Conservation (phyloP, 305 asterid species). For the Ilex paraguariensis region DNA sequence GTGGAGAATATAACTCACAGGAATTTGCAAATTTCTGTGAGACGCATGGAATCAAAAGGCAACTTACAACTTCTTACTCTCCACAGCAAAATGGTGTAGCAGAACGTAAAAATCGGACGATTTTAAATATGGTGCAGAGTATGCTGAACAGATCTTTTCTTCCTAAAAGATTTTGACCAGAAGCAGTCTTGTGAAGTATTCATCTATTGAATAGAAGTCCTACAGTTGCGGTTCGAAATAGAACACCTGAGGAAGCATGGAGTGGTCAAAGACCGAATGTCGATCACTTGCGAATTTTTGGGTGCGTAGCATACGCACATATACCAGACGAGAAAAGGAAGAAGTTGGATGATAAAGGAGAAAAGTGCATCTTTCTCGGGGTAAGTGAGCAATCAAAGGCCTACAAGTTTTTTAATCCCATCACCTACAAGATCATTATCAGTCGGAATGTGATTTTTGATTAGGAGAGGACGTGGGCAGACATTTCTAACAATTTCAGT, state of each 20-base stretch:
- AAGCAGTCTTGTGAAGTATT: neutral
- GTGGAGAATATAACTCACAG: neutral
- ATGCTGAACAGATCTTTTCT: neutral
- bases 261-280: no score
- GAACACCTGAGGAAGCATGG: neutral
- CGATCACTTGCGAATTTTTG: no score
- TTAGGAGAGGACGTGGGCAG: neutral
- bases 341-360: neutral
- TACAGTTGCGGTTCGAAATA: neutral
- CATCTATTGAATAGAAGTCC: neutral
- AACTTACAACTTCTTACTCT: neutral
- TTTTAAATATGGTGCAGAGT: no score
- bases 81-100: neutral
- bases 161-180: neutral
- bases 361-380: neutral
- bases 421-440: neutral
- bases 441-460: neutral
- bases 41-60: neutral
- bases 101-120: neutral
- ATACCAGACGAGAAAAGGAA: neutral
- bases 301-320: neutral
- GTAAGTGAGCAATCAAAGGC: neutral
- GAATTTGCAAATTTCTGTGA: no score
- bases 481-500: no score
- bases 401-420: neutral